Percentiles rank a stretch among this genome's conserved stretches.
phyloP scores from a whole-genome alignment of 441 rosid genomes.

The Erodium trifolium region DNA sequence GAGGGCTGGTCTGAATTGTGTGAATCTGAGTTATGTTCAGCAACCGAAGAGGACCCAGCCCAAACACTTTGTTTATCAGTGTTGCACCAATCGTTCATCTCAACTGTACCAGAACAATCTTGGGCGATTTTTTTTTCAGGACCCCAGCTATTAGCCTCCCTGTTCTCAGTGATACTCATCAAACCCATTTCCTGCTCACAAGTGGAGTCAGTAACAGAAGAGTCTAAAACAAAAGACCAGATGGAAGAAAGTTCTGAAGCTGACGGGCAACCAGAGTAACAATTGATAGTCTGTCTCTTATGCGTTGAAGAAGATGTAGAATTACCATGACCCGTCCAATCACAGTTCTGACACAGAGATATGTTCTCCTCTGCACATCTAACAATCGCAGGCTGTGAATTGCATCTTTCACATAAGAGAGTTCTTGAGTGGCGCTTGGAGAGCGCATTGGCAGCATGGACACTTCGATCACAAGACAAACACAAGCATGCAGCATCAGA shows the following conservation, averaged over 20 bases:
- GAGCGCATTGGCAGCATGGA: constrained; percentile 91
- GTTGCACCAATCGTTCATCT: constrained; percentile 19
- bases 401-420: constrained; percentile 81
- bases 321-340: constrained; percentile 69
- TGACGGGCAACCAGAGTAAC: constrained; percentile 92
- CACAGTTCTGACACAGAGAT: constrained; percentile 94
- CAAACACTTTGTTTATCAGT: constrained; percentile 22
- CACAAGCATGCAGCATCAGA: constrained; percentile 93
- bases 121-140: constrained; percentile 28
- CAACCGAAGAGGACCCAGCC: constrained; percentile 41
- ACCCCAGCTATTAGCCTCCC: constrained; percentile 27
- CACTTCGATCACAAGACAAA: constrained; percentile 84
- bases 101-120: constrained; percentile 29
- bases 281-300: constrained; percentile 66
- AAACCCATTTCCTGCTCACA: constrained; percentile 76
- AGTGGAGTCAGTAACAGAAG: constrained; percentile 45
- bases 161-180: constrained; percentile 72
- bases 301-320: constrained; percentile 40
- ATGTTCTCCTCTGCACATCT: constrained; percentile 71
- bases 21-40: constrained; percentile 37
- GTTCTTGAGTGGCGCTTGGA: constrained; percentile 86
- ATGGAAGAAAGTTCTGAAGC: constrained; percentile 75
- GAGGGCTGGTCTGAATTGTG: constrained; percentile 31
- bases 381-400: constrained; percentile 67
- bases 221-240: constrained; percentile 67